Conservation (phyloP, 352 stramenopile species). For the Phytophthora cryptogea region DNA sequence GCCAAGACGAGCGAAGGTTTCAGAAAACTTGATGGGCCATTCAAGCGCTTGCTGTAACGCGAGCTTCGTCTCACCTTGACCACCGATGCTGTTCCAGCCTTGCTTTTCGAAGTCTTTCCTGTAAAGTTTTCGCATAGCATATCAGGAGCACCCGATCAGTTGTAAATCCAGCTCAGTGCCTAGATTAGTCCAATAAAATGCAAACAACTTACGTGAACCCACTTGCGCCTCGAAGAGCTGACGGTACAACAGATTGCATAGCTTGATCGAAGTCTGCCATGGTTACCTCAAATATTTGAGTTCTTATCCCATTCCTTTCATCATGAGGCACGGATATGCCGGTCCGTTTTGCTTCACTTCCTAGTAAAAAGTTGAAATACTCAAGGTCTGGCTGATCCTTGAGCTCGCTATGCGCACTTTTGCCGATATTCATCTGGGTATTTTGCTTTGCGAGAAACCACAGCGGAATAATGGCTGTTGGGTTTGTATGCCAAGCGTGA, state of each 20-base stretch:
- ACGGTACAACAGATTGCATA: constrained; percentile 70
- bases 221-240: constrained; percentile 57
- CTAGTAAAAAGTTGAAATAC: constrained; percentile 58
- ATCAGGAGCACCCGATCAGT: neutral
- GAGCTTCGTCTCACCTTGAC: constrained; percentile 70
- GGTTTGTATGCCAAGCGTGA: constrained; percentile 63
- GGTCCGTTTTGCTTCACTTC: constrained; percentile 7
- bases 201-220: constrained; percentile 54
- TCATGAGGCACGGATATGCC: neutral
- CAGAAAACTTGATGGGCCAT: constrained; percentile 84
- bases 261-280: constrained; percentile 79
- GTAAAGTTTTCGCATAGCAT: constrained; percentile 7
- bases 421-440: neutral
- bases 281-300: constrained; percentile 53
- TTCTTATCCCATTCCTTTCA: constrained; percentile 5
- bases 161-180: neutral
- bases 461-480: constrained; percentile 67
- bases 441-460: constrained; percentile 65
- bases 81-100: constrained; percentile 79
- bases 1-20: constrained; percentile 73
- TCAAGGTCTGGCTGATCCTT: constrained; percentile 15
- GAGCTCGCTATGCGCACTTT: neutral
- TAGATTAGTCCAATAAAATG: neutral
- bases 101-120: constrained; percentile 65
- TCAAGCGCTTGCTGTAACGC: constrained; percentile 86